Evolutionary conservation across 371 early-diverging fungal species (phyloP).

Genomic region (Mortierella sp.): DNA sequence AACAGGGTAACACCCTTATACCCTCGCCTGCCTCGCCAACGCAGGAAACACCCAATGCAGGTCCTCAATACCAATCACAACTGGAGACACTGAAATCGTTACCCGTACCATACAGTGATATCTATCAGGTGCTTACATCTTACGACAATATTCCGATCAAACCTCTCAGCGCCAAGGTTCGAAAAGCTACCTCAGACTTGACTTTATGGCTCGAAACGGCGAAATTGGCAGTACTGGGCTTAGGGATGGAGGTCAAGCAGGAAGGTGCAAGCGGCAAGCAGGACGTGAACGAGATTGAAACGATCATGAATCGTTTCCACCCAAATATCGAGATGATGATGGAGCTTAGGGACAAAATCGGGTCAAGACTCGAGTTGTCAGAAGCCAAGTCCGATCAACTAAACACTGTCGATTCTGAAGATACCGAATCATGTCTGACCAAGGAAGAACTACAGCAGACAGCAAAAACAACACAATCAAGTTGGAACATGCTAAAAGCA

Average conservation of each 20-base stretch:
- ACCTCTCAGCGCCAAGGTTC: constrained; percentile 50
- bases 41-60: background rate
- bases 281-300: constrained; percentile 60
- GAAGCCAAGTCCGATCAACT: background rate
- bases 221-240: constrained; percentile 63
- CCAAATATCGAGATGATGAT: constrained; percentile 61
- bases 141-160: constrained; percentile 57
- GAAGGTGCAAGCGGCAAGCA: constrained; percentile 35
- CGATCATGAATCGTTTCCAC: constrained; percentile 61
- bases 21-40: background rate
- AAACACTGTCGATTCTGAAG: background rate
- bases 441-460: constrained; percentile 32
- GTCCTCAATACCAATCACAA: constrained; percentile 32
- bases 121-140: constrained; percentile 55
- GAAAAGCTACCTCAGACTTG: constrained; percentile 54
- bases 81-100: constrained; percentile 49
- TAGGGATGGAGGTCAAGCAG: constrained; percentile 61
- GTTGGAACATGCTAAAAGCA: constrained; percentile 49
- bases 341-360: constrained; percentile 60
- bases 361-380: constrained; percentile 36
- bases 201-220: constrained; percentile 67
- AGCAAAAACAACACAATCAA: constrained; percentile 28
- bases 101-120: constrained; percentile 58
- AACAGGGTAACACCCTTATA: constrained; percentile 5
- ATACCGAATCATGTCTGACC: constrained; percentile 8